Base-by-base conservation (phyloP, 2,329 filamentous ascomycete species). In the Penicillium nordicum region DNA sequence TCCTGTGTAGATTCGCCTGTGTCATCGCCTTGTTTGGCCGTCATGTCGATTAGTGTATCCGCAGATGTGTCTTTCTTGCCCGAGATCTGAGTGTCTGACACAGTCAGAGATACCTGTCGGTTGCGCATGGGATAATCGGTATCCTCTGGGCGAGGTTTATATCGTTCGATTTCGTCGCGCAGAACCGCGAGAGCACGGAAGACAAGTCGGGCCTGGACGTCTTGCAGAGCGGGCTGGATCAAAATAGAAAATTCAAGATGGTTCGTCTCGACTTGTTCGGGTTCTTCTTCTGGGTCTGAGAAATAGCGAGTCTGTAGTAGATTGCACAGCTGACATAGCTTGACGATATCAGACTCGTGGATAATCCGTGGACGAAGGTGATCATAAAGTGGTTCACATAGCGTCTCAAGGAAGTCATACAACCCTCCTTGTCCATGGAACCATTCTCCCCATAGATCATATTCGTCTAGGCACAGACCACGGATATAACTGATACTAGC, bases 341-440 rank as follows among this genome's bases (percentile, higher is more conserved):
- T 87, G 50, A 87, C 75, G 27, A 88, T 78, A 60, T 87, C 84
- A 14, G 81, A 86, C 67, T 88, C 86, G 59, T 86, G 85, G 56
- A 88, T 87, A 18, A 84, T 87, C 43, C 82, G 79, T 8, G 86
- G 86, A 49, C 84, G 79, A 27, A 88, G 74, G 64, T 87, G 79
- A 63, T 88, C 86, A 64, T 87, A 88, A 29, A 88, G 75, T 3
- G 86, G 85, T 68, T 88, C 86, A 67, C 85, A 87, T 45, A 88
- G 77, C 18, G 84, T 81, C 68, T 88, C 86, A 1, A 88, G 74
- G 60, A 87, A 88, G 57, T 88, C 84, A 64, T 88, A 86, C 7
- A 87, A 69, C 2, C 82, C 83, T 27, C 79, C 81, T 57, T 87
- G 82, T 4, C 81, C 83, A 58, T 85, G 82, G 58, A 88, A 86